Base-by-base conservation (phyloP, 2,329 filamentous ascomycete species). In the Alternaria sp. region DNA sequence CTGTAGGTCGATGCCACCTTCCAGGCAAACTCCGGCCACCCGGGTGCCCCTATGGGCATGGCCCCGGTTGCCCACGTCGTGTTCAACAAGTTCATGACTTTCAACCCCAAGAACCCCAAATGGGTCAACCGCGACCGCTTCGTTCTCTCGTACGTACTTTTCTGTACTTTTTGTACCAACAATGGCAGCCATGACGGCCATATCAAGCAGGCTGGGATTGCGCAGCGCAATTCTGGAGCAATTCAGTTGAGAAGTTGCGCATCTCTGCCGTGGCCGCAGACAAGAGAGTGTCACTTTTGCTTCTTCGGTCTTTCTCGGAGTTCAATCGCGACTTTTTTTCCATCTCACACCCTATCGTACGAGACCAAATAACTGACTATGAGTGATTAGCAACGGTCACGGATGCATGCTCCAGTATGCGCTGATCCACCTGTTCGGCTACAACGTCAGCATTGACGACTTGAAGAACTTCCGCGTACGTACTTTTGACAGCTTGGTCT, bases 401-500 rank as follows among this genome's bases (percentile, higher is more conserved):
- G 95, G 91, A 75, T 99, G 95, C 89, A 97, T 99, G 94, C 92
- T 99, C 64, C 95, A 97, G 82, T 99, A 99, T 90, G 92, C 94
- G 77, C 88, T 99, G 73, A 91, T 99, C 76, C 95, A 99, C 86
- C 87, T 99, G 59, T 97, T 94, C 83, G 95, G 95, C 81, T 99
- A 97, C 81, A 88, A 84, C 67, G 75, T 99, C 73, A 87, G 88
- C 77, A 85, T 99, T 65, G 92, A 99, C 77, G 95, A 98, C 83
- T 82, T 99, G 74, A 99, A 98, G 89, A 84, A 85, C 75, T 99
- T 99, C 92, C 91, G 95, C 82, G 93, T 97, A 89, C 82, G 92
- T 86, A 25, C 18, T 12, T 30, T 44, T 87, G 84, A 76, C 76
- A 54, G 77, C 87, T 85, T 78, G 86, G 84, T 22, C 45, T 54